These are phyloP conservation scores for Anthracocystis setariae DNA, from an alignment of 1,284 basidiomycete genomes.

Conservation along the genomic window DNA sequence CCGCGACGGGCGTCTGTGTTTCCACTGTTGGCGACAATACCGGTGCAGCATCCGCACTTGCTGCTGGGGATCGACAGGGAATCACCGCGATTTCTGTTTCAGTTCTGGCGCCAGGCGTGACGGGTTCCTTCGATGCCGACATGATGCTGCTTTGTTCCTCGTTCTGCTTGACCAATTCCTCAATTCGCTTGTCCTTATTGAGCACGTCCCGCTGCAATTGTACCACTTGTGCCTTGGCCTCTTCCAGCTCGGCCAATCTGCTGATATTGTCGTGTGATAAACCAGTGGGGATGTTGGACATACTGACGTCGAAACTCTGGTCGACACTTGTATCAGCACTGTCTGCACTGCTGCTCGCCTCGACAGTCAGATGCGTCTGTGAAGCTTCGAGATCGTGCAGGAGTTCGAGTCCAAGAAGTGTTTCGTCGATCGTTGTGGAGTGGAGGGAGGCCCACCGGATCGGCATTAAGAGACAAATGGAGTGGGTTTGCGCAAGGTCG, in stretches of 20 bases:
- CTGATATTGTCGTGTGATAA: constrained; percentile 13
- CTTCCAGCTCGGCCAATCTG: constrained; percentile 13
- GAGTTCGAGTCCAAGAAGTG: constrained; percentile 31
- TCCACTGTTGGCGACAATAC: neutral
- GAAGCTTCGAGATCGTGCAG: constrained; percentile 23
- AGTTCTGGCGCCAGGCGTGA: neutral
- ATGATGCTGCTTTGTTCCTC: constrained; percentile 5
- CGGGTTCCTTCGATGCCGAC: neutral
- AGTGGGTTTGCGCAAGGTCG: constrained; percentile 5
- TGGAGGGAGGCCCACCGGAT: constrained; percentile 18
- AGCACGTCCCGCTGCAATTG: constrained; percentile 16
- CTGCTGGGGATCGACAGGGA: neutral
- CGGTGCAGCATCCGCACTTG: neutral
- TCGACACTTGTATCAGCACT: constrained; percentile 20
- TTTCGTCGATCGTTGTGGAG: constrained; percentile 30
- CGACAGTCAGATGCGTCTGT: neutral
- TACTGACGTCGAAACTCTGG: constrained; percentile 39
- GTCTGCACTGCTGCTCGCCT: constrained; percentile 4
- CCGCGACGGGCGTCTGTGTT: neutral
- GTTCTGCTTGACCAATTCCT: constrained; percentile 5
- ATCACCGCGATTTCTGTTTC: neutral
- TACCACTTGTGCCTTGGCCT: constrained; percentile 12
- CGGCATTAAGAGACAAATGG: constrained; percentile 17
- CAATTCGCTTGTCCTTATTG: constrained; percentile 13
- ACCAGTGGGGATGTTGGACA: constrained; percentile 38